Conservation (phyloP, 257 asterid genomes). For the Paraleonurus japonicus region DNA sequence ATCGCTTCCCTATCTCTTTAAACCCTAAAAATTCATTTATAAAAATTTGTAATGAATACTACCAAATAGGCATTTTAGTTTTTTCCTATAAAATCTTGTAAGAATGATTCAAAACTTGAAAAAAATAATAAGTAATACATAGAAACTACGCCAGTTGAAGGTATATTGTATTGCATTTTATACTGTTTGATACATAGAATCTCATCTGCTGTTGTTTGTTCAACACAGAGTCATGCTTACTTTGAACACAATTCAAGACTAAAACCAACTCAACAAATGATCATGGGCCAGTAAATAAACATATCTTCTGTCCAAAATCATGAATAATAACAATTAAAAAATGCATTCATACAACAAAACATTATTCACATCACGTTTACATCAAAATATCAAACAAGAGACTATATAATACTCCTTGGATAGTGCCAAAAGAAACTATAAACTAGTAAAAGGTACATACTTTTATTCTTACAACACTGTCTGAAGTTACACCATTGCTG, state of each 20-base stretch:
- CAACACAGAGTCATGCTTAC: background rate
- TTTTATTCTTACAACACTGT: conserved; percentile 24
- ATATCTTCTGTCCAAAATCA: background rate
- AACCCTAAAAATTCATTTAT: too few species aligned
- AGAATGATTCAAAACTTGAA: too few species aligned
- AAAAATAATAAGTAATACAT: too few species aligned
- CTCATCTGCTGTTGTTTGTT: background rate
- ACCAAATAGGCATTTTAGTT: too few species aligned
- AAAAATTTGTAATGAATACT: too few species aligned
- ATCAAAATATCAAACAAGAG: conserved; percentile 12
- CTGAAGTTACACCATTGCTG: background rate
- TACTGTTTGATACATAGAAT: background rate
- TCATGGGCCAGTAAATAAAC: background rate
- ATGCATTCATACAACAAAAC: background rate
- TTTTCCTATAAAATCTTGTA: too few species aligned
- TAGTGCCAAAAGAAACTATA: conserved; percentile 21
- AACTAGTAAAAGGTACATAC: background rate
- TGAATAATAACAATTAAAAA: background rate
- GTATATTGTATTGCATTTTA: too few species aligned
- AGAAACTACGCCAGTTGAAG: too few species aligned
- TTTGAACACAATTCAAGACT: background rate
- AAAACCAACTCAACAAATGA: background rate
- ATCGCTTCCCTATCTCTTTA: too few species aligned
- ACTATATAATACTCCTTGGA: conserved; percentile 8
- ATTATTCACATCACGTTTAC: conserved; percentile 9